A percentile compares a stretch with the other conserved stretches of the same genome.
Conservation (phyloP, 2,329 filamentous ascomycete genomes). For the Ophiosphaerella narmari region DNA sequence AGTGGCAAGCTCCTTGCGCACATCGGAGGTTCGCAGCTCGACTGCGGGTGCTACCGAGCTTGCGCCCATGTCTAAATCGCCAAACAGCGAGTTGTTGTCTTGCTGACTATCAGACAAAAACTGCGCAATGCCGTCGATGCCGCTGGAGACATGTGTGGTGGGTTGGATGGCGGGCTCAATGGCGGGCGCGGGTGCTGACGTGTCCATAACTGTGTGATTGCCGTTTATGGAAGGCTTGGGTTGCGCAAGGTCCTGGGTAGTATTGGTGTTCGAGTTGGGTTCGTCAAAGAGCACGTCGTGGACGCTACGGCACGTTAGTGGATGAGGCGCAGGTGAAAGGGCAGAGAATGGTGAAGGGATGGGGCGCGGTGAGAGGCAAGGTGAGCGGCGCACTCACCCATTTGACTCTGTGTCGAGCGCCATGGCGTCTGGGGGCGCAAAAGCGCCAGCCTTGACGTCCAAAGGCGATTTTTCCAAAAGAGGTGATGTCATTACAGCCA, state of each 20-base stretch:
- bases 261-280: slow-evolving; percentile 21
- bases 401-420: slow-evolving; percentile 60
- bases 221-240: slow-evolving; percentile 38
- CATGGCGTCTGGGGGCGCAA: slow-evolving; percentile 55
- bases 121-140: slow-evolving; percentile 50
- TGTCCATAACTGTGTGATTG: slow-evolving; percentile 28
- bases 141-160: slow-evolving; percentile 48
- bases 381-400: slow-evolving; percentile 57
- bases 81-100: slow-evolving; percentile 48
- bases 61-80: slow-evolving; percentile 30
- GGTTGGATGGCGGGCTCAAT: slow-evolving; percentile 43
- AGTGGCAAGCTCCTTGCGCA: slow-evolving; percentile 34
- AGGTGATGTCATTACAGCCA: slow-evolving; percentile 49
- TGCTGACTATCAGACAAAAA: slow-evolving; percentile 49
- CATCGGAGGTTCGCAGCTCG: slow-evolving; percentile 47
- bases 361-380: neutral
- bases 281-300: slow-evolving; percentile 46
- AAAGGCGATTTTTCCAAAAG: slow-evolving; percentile 43
- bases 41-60: slow-evolving; percentile 46
- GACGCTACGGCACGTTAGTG: slow-evolving; percentile 32
- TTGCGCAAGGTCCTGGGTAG: slow-evolving; percentile 24
- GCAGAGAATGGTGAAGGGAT: slow-evolving; percentile 1
- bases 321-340: neutral
- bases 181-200: slow-evolving; percentile 29
- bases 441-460: slow-evolving; percentile 58